Evolutionary conservation across 2,329 filamentous ascomycete genomes (phyloP), one percentile per base, ranked within the genome.

Genomic region (Polytolypa hystricis): DNA sequence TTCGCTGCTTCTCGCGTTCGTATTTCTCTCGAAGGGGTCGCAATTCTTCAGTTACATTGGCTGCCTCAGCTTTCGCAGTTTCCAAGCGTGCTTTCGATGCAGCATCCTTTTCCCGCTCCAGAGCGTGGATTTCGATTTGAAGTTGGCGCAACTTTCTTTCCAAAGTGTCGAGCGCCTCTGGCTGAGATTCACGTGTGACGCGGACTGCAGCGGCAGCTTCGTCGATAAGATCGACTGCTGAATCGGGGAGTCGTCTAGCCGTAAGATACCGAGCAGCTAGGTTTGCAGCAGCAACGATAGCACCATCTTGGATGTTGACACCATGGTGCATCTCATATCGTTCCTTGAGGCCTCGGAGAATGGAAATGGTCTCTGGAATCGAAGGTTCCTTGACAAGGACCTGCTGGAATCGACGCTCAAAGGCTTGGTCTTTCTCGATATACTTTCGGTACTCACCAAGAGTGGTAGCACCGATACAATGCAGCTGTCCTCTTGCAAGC

Each of bases 321-420:
- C 89, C 87, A 60, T 98, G 91, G 61, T 98, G 91, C 33, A 93
- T 84, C 65, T 98, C 91, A 64, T 96, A 98, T 58, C 86, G 85
- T 60, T 96, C 89, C 69, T 96, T 98, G 45, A 98, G 68, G 55
- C 91, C 91, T 70, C 91, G 84, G n/a, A 98, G 79, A 53, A 98
- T 98, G 15, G 91, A 98, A 44, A 98, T 77, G 10, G 91, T 96
- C 64, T 98, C 91, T 1, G 76, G 61, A 33, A 96, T 79, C 4
- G 77, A 72, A 2, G 91, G 91, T 57, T 98, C 91, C 66, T 95
- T 95, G 58, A 96, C 89, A 30, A 98, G 64, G 26, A 98, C 91
- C 62, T 98, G 91, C 60, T 98, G 91, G 73, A 98, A 98, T 60
- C 91, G 84, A 62, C 91, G 84, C 64, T 98, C 91, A 57, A 98